Evolutionary conservation across 1,284 basidiomycete species (phyloP).

Genomic region (Volvariella surrecta): DNA sequence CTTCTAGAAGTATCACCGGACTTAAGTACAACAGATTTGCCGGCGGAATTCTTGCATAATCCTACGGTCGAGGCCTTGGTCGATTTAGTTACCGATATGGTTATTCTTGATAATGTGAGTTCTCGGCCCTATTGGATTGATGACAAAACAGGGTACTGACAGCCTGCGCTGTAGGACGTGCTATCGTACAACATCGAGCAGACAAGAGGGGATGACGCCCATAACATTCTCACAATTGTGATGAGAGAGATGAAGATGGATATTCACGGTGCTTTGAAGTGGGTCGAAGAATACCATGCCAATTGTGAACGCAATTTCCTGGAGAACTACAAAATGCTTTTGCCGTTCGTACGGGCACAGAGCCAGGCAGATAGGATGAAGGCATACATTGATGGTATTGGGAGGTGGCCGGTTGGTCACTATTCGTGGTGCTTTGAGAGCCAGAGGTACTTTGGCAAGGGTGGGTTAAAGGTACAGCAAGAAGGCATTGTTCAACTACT

Average conservation of each 20-base stretch:
- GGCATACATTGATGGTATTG: too few species aligned
- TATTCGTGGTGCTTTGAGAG: too few species aligned
- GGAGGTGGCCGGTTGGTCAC: too few species aligned
- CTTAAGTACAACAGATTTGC: constrained; percentile 14
- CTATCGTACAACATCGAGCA: constrained; percentile 21
- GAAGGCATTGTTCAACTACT: too few species aligned
- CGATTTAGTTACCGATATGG: constrained; percentile 12
- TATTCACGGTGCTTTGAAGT: constrained; percentile 13
- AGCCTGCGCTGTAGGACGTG: constrained; percentile 15
- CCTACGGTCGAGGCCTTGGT: constrained; percentile 12
- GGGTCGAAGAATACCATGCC: constrained; percentile 14
- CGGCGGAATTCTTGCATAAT: constrained; percentile 22
- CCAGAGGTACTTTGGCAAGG: too few species aligned
- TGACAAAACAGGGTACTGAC: neutral
- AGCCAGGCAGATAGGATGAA: too few species aligned
- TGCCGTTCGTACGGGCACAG: constrained; percentile 5
- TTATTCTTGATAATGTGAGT: constrained; percentile 16
- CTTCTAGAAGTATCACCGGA: constrained; percentile 15
- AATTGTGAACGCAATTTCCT: constrained; percentile 13
- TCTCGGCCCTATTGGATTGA: neutral
- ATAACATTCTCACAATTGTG: constrained; percentile 19
- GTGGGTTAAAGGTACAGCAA: too few species aligned
- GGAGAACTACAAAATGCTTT: constrained; percentile 9
- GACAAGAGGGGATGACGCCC: constrained; percentile 13
- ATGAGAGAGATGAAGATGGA: constrained; percentile 14